Evolutionary conservation across 2,329 filamentous ascomycete genomes (phyloP).

Genomic region (Immersiporthe knoxdaviesiana): DNA sequence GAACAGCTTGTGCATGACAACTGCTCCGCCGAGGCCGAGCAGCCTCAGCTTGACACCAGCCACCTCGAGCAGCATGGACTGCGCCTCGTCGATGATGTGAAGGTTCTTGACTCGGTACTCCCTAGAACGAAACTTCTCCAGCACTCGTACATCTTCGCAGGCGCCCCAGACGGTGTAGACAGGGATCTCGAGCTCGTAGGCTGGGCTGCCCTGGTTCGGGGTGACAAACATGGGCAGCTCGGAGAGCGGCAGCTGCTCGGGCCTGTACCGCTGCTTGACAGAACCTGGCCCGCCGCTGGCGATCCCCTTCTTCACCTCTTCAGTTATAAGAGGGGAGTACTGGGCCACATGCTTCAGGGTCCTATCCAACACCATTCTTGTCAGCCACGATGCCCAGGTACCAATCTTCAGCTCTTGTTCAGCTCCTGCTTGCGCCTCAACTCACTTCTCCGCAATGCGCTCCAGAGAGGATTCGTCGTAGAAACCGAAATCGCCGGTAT

Average conservation of each 20-base stretch:
- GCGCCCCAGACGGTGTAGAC: conserved; percentile 99
- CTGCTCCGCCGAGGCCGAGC: conserved; percentile 89
- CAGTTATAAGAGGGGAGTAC: conserved; percentile 91
- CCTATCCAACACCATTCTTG: conserved; percentile 50
- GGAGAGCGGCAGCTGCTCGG: conserved; percentile 85
- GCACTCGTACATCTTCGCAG: conserved; percentile 94
- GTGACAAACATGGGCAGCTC: conserved; percentile 83
- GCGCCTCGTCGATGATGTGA: conserved; percentile 97
- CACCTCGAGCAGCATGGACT: conserved; percentile 91
- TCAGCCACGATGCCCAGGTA: conserved; percentile 27
- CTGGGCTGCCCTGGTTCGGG: conserved; percentile 59
- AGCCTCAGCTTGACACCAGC: conserved; percentile 95
- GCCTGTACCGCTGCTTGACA: conserved; percentile 82
- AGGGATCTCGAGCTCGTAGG: conserved; percentile 88
- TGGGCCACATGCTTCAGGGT: conserved; percentile 98
- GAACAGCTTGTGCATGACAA: conserved; percentile 99
- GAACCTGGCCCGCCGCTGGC: conserved; percentile 69
- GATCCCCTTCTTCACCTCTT: conserved; percentile 71
- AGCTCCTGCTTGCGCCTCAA: conserved; percentile 33
- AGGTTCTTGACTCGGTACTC: conserved; percentile 98
- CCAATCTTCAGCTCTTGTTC: background rate
- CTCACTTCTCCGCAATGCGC: conserved; percentile 96
- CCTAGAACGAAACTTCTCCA: conserved; percentile 95
- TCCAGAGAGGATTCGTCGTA: conserved; percentile 96
- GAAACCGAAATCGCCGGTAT: conserved; percentile 98